Evolutionary conservation across 352 stramenopile genomes (phyloP), one percentile per base, ranked within the genome.

Genomic region (Phytopythium chamaehyphon): DNA sequence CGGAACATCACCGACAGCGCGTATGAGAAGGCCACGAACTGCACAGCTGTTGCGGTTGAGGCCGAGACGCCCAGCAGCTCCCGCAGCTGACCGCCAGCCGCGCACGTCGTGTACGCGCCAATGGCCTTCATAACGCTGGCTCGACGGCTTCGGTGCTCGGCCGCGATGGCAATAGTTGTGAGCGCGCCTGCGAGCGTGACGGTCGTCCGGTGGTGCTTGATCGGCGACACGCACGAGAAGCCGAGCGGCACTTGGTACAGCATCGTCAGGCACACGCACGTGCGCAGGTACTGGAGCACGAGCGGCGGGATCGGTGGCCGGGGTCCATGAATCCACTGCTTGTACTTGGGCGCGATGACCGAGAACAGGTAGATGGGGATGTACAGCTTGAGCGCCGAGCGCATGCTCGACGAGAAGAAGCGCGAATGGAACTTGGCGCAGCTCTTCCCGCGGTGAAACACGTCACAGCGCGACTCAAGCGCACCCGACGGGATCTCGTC

Each of bases 321-420:
- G 4, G 78, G 78, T 0, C 75, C 78, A 35, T 57, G 76, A n/a
- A 86, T 40, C 78, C 78, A 89, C 16, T 59, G 60, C 47, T 83
- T 86, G 62, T 78, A 84, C 51, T 76, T 78, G 12, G 71, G 58
- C n/a, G 72, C 54, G 24, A 78, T 59, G 14, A 70, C 62, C 21
- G 75, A 85, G 51, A 75, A 43, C 6, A 75, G 43, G 63, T 82
- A 89, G 64, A 89, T 86, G n/a, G 78, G 75, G 15, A 86, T 56
- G 51, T 86, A 84, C 18, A 89, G 51, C 31, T 61, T 55, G 44
- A 75, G 63, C 4, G 76, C 64, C 21, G 71, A 67, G 36, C 42
- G 66, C 59, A 87, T 71, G 18, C 66, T 62, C 16, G 60, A 48
- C 14, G 51, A 18, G 16, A 86, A 77, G 47, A 71, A 71, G 11